Base-by-base conservation (phyloP, 2,329 filamentous ascomycete genomes). In the Colletotrichum musae region DNA sequence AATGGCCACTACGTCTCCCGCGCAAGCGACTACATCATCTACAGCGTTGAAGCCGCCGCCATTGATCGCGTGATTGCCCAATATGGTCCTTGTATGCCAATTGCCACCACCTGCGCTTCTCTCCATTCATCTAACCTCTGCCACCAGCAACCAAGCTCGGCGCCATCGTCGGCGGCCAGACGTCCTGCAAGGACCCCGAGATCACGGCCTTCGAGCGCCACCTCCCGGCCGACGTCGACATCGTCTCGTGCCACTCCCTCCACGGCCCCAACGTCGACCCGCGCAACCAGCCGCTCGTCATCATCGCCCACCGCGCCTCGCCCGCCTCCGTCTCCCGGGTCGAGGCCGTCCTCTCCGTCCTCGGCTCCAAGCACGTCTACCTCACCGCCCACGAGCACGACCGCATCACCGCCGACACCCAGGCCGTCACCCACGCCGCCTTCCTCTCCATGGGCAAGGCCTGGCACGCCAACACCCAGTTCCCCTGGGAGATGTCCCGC, bases 371-470 rank as follows among this genome's bases (percentile, higher is more conserved):
- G 80, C 89, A 93, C 75, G 96, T 99, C 70, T 91, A 95, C 78
- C 91, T 99, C 69, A 92, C 93, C 0, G 95, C 95, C 16, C 88
- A 90, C 70, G 91, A 95, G 80, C 96, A 99, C 80, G 96, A 99
- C 81, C 93, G 94, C 71, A 99, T 99, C 81, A 99, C 96, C 1
- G 96, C 96, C 70, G 96, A 99, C 82, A 99, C 96, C 1, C 96
- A 99, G 81, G 96, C 96, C 36, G 96, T 99, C 57, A 99, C 96
- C 0, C 96, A 99, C 82, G 96, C 95, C 2, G 96, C 97, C 32
- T 99, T 99, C 80, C 86, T 99, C 58, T 94, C 92, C 77, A 99
- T 99, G 96, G 96, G 97, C 72, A 97, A 95, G 72, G 96, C 96
- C 9, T 99, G 97, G 97, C 93, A 94, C 74, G 95, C 95, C 39